Conservation (phyloP, 371 early-diverging fungal species). For the Apophysomyces ossiformis region DNA sequence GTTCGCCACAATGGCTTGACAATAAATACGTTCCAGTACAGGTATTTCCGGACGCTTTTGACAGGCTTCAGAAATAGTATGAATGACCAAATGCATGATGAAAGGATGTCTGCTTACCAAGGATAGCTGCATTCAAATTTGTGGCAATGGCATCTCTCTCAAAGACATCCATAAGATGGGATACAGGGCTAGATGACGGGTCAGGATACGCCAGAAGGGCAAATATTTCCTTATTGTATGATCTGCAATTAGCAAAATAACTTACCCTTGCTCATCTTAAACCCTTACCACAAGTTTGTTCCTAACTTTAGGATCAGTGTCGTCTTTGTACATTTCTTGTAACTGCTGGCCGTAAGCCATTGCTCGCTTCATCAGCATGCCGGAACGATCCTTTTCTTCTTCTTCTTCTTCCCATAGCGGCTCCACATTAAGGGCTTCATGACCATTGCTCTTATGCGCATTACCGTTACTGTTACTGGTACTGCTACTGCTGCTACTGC, state of each 20-base stretch:
- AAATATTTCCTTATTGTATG: conserved; percentile 58
- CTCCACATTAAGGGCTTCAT: not conserved
- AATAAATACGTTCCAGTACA: conserved; percentile 41
- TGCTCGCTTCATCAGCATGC: conserved; percentile 39
- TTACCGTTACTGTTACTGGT: conserved; percentile 13
- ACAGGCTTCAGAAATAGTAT: conserved; percentile 23
- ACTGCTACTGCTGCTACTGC: conserved; percentile 21
- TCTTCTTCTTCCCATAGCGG: conserved; percentile 29
- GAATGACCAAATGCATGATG: not conserved
- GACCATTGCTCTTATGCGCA: too few relatives aligned
- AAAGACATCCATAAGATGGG: conserved; percentile 55
- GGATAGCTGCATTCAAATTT: conserved; percentile 73
- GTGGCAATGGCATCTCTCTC: conserved; percentile 71
- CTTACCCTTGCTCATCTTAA: not conserved
- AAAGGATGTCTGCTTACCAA: conserved; percentile 41
- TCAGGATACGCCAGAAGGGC: conserved; percentile 81
- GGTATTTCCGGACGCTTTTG: conserved; percentile 33
- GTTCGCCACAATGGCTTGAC: conserved; percentile 36
- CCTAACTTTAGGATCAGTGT: conserved; percentile 39
- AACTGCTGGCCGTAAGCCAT: conserved; percentile 78
- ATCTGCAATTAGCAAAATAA: not conserved
- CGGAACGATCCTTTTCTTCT: not conserved
- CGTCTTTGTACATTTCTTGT: conserved; percentile 70
- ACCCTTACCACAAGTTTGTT: conserved; percentile 33
- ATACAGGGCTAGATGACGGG: conserved; percentile 56